Conservation (phyloP, 768 basidiomycete species). For the Lyophyllum atratum region DNA sequence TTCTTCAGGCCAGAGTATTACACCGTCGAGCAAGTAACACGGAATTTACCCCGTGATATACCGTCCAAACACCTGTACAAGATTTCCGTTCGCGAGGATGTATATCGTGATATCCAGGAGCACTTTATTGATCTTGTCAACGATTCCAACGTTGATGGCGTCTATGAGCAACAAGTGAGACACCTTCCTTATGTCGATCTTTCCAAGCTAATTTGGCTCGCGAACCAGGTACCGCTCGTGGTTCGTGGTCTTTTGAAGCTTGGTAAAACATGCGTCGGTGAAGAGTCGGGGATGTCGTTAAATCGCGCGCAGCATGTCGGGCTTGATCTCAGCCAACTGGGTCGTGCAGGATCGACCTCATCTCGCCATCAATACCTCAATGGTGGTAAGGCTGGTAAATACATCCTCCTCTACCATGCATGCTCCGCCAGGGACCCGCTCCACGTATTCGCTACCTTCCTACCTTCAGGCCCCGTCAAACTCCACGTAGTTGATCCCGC, state of each 20-base stretch:
- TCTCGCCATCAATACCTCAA: slow-evolving; percentile 73
- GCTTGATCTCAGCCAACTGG: slow-evolving; percentile 82
- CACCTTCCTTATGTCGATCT: not conserved
- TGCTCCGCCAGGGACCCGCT: slow-evolving; percentile 70
- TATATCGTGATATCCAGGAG: slow-evolving; percentile 82
- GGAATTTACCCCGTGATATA: slow-evolving; percentile 78
- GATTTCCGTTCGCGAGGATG: slow-evolving; percentile 78
- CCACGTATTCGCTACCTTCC: slow-evolving; percentile 88
- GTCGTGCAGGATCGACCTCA: slow-evolving; percentile 56
- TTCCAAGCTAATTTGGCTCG: not conserved
- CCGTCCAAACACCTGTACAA: slow-evolving; percentile 82
- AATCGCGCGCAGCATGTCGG: slow-evolving; percentile 82
- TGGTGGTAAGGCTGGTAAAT: slow-evolving; percentile 67
- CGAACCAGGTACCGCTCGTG: slow-evolving; percentile 72
- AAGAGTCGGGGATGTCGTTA: slow-evolving; percentile 68
- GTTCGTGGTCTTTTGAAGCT: slow-evolving; percentile 81
- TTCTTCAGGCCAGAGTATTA: slow-evolving; percentile 74
- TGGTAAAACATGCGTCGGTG: slow-evolving; percentile 79
- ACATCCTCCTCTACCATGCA: slow-evolving; percentile 89
- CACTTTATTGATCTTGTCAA: slow-evolving; percentile 93
- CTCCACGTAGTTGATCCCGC: slow-evolving; percentile 92
- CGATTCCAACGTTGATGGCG: slow-evolving; percentile 92
- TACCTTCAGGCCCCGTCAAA: slow-evolving; percentile 67
- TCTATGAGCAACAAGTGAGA: slow-evolving; percentile 88
- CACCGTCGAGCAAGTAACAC: slow-evolving; percentile 67